Conservation (phyloP, 2,329 filamentous ascomycete genomes). For the Monilinia laxa region DNA sequence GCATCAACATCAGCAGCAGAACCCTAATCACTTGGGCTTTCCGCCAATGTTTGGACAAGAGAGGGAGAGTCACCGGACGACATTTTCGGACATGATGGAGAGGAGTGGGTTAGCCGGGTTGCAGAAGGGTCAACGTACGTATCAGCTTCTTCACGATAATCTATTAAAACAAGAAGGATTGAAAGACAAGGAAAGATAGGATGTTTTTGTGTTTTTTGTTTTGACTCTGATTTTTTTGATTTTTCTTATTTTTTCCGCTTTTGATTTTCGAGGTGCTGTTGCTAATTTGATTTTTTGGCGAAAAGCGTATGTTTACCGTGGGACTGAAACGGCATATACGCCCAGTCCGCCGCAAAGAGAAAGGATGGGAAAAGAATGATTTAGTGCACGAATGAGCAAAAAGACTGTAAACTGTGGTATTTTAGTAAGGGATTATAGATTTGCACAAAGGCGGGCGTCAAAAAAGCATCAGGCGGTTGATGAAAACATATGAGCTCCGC, state of each 20-base stretch:
- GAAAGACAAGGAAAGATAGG: conserved; percentile 1
- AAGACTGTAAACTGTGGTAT: not conserved
- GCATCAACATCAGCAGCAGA: not conserved
- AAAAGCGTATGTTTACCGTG: conserved; percentile 24
- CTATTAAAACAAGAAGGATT: not conserved
- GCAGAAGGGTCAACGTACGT: conserved; percentile 39
- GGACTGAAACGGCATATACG: conserved; percentile 17
- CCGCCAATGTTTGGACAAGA: not conserved
- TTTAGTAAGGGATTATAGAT: too few relatives aligned
- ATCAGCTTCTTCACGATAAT: conserved; percentile 14
- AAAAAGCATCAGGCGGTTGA: not conserved
- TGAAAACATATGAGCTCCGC: not conserved
- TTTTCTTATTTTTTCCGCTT: not conserved
- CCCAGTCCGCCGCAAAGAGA: conserved; percentile 17
- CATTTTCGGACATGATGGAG: conserved; percentile 56
- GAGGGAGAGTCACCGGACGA: conserved; percentile 41
- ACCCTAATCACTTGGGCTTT: conserved; percentile 4
- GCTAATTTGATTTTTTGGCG: conserved; percentile 13
- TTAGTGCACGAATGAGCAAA: not conserved
- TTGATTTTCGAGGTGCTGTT: not conserved
- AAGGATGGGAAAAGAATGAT: not conserved
- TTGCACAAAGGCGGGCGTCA: too few relatives aligned
- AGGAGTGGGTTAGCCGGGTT: conserved; percentile 45
- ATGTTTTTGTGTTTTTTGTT: not conserved
- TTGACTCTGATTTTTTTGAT: not conserved